Evolutionary conservation across 1,139 yeast genomes (phyloP), one percentile per base, ranked within the genome.

Genomic region (Zygotorulaspora mrakii): DNA sequence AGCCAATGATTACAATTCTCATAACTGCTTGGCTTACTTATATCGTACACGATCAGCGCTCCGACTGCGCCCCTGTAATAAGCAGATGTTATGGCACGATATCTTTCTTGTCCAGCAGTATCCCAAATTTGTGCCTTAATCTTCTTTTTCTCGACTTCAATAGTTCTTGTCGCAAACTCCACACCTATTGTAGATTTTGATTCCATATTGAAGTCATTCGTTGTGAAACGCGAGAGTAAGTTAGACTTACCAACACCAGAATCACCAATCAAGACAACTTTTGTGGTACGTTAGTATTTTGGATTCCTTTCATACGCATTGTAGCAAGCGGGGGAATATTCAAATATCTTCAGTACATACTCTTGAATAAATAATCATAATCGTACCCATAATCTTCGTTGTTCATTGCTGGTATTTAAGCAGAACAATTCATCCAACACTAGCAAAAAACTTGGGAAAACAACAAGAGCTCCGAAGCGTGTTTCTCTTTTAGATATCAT

Each of bases 91-190:
- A 91, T 91, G 38, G 98, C 97, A 57, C 98, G 79, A 70, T 91
- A 91, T 62, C 98, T 79, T 67, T 91, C 98, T 70, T 91, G 98
- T 45, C 98, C 98, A 2, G 98, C 98, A 20, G 98, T 91, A 65
- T 91, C 98, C 98, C 98, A 91, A 60, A 91, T 88, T 66, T 94
- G 98, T 6, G 97, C 96, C 67, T 91, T 91, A 59, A 94, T 88
- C 61, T 94, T 76, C 67, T 89, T 91, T 45, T 94, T 95, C 57
- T 91, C 97, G 42, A 91, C 89, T 57, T 85, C 94, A 42, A 91
- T 79, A 2, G 97, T 89, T 64, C 96, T 77, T 27, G 97, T 94
- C 33, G 97, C 97, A 71, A 91, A 94, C 65, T 94, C 98, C 35
- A 91, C 98, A 36, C 98, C 98, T 58, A 91, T 94, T 17, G 98